Evolutionary conservation across 2,329 filamentous ascomycete genomes (phyloP), one percentile per base, ranked within the genome.

Genomic region (Cladosporium sphaerospermum): DNA sequence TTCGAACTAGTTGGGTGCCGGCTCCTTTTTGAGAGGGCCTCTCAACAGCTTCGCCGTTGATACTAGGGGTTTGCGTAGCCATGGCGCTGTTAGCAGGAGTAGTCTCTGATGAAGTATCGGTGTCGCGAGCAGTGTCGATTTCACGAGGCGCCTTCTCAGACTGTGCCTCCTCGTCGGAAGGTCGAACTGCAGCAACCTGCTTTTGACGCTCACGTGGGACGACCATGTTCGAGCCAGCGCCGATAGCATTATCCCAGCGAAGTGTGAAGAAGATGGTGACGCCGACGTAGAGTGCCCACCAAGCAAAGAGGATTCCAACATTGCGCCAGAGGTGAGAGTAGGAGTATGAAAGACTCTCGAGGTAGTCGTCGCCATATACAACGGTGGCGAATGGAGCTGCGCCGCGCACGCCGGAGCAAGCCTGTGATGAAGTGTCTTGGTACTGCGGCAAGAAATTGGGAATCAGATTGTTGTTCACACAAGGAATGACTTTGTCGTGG

Each of bases 221-320:
- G 1, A 87, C 65, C 2, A 86, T 71, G 32, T 59, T 63, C 11
- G 60, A 59, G 23, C 55, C 56, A 45, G 61, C 63, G n/a, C 58
- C 60, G 31, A 57, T 57, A n/a, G 56, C 47, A 2, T 77, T 67
- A 23, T 76, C 74, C 84, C 84, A 86, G 13, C 71, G 69, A 1
- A 70, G 69, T 0, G 84, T 87, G 23, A 74, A 73, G 49, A 77
- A 64, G 44, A 87, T 76, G 0, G 83, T 86, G 4, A 84, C 44
- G 3, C 54, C 74, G 13, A 81, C 78, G 54, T 78, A 85, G 0
- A 85, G 64, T 7, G 67, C 74, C 80, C 82, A 85, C 75, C 76
- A 86, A 0, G 76, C 81, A 75, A 80, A 83, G 40, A 84, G 61
- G 51, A 89, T 86, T 1, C 85, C 85, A 53, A 87, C 76, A 62